Conservation (phyloP, 306 rosid genomes). For the Fragaria vesca region DNA sequence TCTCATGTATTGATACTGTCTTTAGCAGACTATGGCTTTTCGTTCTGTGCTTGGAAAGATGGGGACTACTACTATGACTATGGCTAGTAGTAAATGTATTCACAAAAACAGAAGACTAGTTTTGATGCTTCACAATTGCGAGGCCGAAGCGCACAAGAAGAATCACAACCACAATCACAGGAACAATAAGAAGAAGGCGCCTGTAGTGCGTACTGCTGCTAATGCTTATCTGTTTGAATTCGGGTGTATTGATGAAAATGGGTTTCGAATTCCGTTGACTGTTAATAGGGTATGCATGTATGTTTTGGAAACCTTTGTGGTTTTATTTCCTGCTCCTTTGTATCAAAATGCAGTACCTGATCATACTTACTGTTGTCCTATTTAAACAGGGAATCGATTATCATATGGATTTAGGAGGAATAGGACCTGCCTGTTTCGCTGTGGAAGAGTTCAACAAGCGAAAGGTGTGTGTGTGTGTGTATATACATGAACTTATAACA, state of each 20-base stretch:
- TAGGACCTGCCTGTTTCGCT: not conserved
- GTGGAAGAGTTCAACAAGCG: conserved; percentile 4
- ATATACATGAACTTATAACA: not conserved
- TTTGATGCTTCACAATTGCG: not conserved
- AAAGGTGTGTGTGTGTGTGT: not conserved
- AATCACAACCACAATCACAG: not conserved
- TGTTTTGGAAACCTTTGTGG: too few relatives aligned
- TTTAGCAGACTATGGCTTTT: not conserved
- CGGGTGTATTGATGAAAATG: not conserved
- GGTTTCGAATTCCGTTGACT: not conserved
- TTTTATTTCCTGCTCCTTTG: not conserved
- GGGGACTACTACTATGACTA: not conserved
- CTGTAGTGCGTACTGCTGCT: not conserved
- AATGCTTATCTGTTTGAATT: not conserved
- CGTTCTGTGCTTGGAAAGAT: conserved; percentile 6
- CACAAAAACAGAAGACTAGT: not conserved
- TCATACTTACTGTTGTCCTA: not conserved
- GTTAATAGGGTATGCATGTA: not conserved
- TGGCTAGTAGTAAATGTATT: not conserved
- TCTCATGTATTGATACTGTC: too few relatives aligned
- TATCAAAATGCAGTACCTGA: not conserved
- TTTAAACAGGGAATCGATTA: not conserved
- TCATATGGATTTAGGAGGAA: conserved; percentile 3
- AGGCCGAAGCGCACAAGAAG: not conserved
- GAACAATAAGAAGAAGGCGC: not conserved